Evolutionary conservation across 106 monocot species (phyloP).

Genomic region (Allium sativum): DNA sequence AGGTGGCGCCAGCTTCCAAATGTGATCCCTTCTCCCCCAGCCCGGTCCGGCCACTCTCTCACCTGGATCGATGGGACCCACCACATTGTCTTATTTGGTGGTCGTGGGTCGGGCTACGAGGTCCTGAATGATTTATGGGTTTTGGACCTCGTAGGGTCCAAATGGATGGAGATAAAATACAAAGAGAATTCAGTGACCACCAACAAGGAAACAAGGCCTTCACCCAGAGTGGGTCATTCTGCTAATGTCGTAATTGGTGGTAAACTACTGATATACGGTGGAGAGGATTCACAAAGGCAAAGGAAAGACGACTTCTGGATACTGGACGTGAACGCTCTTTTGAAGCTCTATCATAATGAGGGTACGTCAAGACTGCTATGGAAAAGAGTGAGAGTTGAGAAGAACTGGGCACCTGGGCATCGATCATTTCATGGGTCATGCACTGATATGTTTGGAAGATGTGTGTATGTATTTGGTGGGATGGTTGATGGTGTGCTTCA

Average conservation of each 20-base stretch:
- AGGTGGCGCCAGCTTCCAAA: conserved; percentile 46
- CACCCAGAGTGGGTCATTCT: conserved; percentile 75
- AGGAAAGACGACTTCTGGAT: conserved; percentile 84
- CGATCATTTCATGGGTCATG: conserved; percentile 84
- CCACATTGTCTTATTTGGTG: conserved; percentile 69
- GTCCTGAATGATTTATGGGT: conserved; percentile 83
- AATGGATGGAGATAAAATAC: conserved; percentile 60
- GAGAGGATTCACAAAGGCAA: conserved; percentile 78
- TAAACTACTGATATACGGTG: conserved; percentile 71
- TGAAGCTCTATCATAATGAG: conserved; percentile 14
- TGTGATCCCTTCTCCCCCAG: conserved; percentile 27
- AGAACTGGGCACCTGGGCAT: conserved; percentile 24
- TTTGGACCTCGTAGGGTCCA: conserved; percentile 37
- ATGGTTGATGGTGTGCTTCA: conserved; percentile 72
- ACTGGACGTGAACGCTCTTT: conserved; percentile 31
- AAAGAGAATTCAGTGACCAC: conserved; percentile 11
- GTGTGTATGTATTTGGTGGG: conserved; percentile 66
- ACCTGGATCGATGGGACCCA: conserved; percentile 47
- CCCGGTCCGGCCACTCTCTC: conserved; percentile 84
- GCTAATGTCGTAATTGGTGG: conserved; percentile 52
- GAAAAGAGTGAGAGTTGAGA: conserved; percentile 53
- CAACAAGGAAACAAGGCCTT: conserved; percentile 20
- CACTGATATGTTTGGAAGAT: conserved; percentile 42
- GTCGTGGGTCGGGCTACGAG: conserved; percentile 63
- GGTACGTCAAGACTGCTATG: conserved; percentile 27